Evolutionary conservation across 2,329 filamentous ascomycete species (phyloP).

Genomic region (Ascochyta clinopodiicola): DNA sequence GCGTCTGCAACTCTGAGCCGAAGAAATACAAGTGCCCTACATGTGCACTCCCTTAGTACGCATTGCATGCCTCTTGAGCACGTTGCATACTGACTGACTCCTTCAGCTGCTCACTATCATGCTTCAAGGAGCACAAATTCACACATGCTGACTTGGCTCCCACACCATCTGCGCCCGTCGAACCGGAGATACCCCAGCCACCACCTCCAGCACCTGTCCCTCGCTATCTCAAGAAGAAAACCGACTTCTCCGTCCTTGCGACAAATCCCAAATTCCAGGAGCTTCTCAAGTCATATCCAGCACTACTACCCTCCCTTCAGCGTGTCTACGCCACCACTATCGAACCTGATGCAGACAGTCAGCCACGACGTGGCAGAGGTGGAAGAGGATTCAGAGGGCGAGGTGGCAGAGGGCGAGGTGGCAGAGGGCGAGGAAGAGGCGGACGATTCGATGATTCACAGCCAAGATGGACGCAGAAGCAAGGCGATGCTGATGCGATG

Average conservation of each 20-base stretch:
- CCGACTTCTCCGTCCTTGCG: constrained; percentile 42
- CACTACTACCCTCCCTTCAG: constrained; percentile 34
- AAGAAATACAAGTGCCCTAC: constrained; percentile 60
- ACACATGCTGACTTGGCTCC: constrained; percentile 24
- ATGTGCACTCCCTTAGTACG: constrained; percentile 56
- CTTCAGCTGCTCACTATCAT: constrained; percentile 39
- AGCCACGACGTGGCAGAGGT: constrained; percentile 21
- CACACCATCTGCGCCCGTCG: constrained; percentile 3
- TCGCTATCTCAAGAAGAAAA: constrained; percentile 39
- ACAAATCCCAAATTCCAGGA: constrained; percentile 35
- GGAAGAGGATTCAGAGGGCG: constrained; percentile 18
- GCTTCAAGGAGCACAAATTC: constrained; percentile 43
- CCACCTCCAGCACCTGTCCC: constrained; percentile 37
- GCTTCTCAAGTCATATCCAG: constrained; percentile 36
- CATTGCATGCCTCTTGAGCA: background rate
- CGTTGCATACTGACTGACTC: constrained; percentile 5
- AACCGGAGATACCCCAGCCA: constrained; percentile 32
- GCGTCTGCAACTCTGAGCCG: constrained; percentile 52
- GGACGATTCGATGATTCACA: constrained; percentile 18
- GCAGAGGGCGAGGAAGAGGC: constrained; percentile 25
- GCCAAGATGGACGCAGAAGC: constrained; percentile 38
- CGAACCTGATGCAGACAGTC: constrained; percentile 39
- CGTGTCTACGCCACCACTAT: constrained; percentile 45
- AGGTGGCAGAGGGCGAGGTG: constrained; percentile 20
- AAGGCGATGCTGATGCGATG: constrained; percentile 40